These are phyloP conservation scores for Cicer yamashitae DNA, from an alignment of 306 rosid species.

Conservation along the genomic window DNA sequence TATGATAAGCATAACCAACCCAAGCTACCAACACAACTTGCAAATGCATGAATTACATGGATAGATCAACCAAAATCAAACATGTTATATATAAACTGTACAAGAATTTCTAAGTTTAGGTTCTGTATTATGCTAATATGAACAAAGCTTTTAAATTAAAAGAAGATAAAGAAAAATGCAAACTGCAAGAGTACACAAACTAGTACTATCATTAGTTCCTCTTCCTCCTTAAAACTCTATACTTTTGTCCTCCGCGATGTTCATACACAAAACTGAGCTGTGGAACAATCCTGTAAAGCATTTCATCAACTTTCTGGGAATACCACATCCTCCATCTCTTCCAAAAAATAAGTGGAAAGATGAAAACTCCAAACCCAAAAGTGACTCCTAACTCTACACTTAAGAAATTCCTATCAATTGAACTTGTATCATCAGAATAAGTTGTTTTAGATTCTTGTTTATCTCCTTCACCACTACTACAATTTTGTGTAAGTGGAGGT, in stretches of 20 bases:
- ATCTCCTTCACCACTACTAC: too few relatives aligned
- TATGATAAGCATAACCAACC: constrained; percentile 92
- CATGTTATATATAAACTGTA: background rate
- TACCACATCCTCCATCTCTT: constrained; percentile 13
- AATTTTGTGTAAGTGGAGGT: constrained; percentile 1
- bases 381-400: constrained; percentile 1
- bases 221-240: background rate
- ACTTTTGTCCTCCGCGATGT: background rate
- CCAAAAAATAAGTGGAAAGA: background rate
- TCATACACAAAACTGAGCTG: background rate
- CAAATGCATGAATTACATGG: constrained; percentile 65
- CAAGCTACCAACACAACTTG: constrained; percentile 74
- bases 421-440: background rate
- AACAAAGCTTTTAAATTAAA: too few relatives aligned
- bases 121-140: too few relatives aligned
- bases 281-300: constrained; percentile 3
- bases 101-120: too few relatives aligned
- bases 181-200: background rate
- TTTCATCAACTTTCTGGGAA: background rate
- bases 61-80: constrained; percentile 50
- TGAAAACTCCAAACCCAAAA: constrained; percentile 2
- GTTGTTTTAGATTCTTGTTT: background rate
- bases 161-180: background rate
- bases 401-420: constrained; percentile 17
- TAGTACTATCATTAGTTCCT: background rate